These are phyloP conservation scores for Floccularia luteovirens DNA, from an alignment of 768 basidiomycete genomes.

Conservation along the genomic window DNA sequence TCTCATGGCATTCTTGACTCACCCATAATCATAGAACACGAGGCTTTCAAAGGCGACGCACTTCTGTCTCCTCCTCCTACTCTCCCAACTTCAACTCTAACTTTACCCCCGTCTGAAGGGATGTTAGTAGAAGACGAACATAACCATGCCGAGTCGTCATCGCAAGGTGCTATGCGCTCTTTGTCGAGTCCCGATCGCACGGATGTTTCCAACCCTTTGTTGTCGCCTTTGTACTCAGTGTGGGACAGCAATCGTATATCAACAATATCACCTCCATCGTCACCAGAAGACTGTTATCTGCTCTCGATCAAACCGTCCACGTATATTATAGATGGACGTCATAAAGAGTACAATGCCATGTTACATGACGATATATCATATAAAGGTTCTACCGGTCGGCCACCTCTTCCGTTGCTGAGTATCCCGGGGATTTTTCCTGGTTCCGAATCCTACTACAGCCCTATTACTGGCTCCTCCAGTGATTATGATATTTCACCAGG, in stretches of 20 bases:
- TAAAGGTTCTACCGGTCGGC: not conserved
- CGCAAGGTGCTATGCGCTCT: not conserved
- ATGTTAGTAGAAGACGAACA: not conserved
- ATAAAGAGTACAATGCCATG: not conserved
- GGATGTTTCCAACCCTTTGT: not conserved
- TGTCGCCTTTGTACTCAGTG: constrained; percentile 2
- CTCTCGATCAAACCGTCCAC: not conserved
- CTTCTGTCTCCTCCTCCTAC: constrained; percentile 39
- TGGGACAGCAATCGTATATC: not conserved
- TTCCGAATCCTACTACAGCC: not conserved
- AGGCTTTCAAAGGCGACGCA: constrained; percentile 15
- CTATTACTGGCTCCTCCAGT: not conserved
- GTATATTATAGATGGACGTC: not conserved
- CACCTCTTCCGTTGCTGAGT: not conserved
- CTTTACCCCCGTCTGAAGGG: constrained; percentile 24
- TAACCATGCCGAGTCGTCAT: constrained; percentile 5
- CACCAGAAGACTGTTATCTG: not conserved
- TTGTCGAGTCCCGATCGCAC: not conserved
- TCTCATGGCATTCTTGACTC: constrained; percentile 22
- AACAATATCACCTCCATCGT: not conserved
- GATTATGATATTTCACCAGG: not conserved
- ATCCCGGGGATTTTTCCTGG: not conserved
- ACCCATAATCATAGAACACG: constrained; percentile 21
- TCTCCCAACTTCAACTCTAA: constrained; percentile 25
- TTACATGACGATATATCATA: not conserved